These are phyloP conservation scores for Escovopsis sp. DNA, from an alignment of 2,329 filamentous ascomycete genomes.

Conservation along the genomic window DNA sequence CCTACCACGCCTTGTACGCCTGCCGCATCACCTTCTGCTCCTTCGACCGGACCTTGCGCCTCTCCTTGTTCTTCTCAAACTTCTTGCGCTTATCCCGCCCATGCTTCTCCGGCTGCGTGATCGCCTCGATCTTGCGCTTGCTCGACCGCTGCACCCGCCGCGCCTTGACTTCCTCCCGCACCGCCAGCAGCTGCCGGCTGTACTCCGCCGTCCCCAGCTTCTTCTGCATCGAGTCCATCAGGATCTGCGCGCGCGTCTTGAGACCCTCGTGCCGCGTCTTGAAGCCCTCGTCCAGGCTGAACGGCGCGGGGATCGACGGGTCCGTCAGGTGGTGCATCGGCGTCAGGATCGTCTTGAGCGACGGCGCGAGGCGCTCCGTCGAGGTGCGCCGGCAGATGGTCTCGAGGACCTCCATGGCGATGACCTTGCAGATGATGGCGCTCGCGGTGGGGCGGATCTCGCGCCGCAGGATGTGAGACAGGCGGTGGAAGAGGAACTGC, in stretches of 20 bases:
- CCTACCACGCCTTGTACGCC: constrained; percentile 43
- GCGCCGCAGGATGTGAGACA: constrained; percentile 65
- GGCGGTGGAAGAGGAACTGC: constrained; percentile 62
- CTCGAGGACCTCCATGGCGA: constrained; percentile 60
- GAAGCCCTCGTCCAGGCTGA: constrained; percentile 57
- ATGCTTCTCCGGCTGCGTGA: constrained; percentile 66
- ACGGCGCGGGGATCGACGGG: constrained; percentile 55
- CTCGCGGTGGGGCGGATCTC: constrained; percentile 51
- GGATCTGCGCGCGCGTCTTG: constrained; percentile 55
- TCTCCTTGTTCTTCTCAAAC: constrained; percentile 70
- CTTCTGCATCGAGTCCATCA: constrained; percentile 72
- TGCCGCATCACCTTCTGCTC: constrained; percentile 60
- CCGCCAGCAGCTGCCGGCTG: constrained; percentile 55
- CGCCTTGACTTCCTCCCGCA: constrained; percentile 57
- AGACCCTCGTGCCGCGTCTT: constrained; percentile 55
- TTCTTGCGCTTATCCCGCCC: constrained; percentile 70
- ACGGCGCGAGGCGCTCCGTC: constrained; percentile 40
- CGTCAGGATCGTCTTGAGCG: constrained; percentile 44
- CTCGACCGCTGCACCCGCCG: constrained; percentile 59
- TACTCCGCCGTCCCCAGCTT: constrained; percentile 72
- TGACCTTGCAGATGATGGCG: constrained; percentile 58
- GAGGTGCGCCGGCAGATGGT: constrained; percentile 51
- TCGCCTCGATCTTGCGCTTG: constrained; percentile 82
- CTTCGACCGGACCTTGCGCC: constrained; percentile 61
- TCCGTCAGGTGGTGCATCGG: constrained; percentile 75